Base-by-base conservation (phyloP, 2,329 filamentous ascomycete species). In the Ceratocystis alfenasii region DNA sequence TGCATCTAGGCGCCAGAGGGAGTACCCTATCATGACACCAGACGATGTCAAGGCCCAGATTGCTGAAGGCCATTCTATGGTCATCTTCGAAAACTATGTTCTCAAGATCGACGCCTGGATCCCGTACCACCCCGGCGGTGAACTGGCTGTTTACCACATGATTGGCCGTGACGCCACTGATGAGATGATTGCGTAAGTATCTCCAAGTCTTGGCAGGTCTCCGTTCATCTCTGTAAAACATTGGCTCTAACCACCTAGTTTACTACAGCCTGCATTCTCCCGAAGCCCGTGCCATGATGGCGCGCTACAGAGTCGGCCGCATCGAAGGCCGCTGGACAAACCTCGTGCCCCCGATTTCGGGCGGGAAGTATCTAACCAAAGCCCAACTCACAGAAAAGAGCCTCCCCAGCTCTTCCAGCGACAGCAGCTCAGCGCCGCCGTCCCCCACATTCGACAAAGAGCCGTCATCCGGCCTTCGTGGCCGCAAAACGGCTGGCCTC, bases 151-250 rank as follows among this genome's bases (percentile, higher is more conserved):
- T 69, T 79, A 85, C 74, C 94, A 99, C 74, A 94, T 96, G 90
- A 84, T 97, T 68, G 91, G 91, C 68, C 85, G 88, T 76, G 91
- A 96, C 83, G 93, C 90, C 63, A 96, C 93, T 10, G 92, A 96
- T 75, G 94, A 97, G 76, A 87, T 97, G 68, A 90, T 87, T 74
- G 89, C 87, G 90, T 96, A 81, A 63, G 87, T 79, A 59, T 63
- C 25, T 33, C 30, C 6, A 33, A 33, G 30, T 2, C 30, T 25
- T 46, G 2, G 10, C 46, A 53, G 20, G 6, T 15, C 17, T 25
- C 48, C 7, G 5, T 44, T 12, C 30, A 30, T 64, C 28, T 55
- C 17, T 66, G n/a, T 69, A 71, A 30, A 71, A 5, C 36, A 15
- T 20, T 10, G n/a, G 30, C 30, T 55, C 61, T 68, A 65, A 63